phyloP scores from a whole-genome alignment of 2,329 filamentous ascomycete genomes.

The Fusarium virguliforme region DNA sequence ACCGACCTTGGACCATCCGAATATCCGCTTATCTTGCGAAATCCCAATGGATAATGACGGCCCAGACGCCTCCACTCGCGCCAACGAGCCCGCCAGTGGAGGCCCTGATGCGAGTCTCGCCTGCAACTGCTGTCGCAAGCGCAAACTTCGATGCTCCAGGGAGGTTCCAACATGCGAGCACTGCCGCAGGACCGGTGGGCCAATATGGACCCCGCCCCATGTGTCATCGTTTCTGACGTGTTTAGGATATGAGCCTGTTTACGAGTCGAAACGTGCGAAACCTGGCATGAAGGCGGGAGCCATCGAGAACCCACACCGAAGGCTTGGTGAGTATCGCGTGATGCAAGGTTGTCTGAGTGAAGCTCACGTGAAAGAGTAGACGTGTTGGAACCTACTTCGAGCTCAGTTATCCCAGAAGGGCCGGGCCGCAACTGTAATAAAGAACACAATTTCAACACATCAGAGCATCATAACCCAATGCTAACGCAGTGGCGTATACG shows the following conservation, averaged over 20 bases:
- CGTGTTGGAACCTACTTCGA: constrained; percentile 29
- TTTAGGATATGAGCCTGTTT: constrained; percentile 17
- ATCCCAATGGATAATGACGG: constrained; percentile 9
- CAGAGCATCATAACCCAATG: too few species aligned
- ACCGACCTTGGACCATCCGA: neutral
- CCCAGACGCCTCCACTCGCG: constrained; percentile 5
- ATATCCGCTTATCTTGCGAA: neutral
- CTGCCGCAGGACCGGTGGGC: constrained; percentile 20
- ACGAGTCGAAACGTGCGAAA: constrained; percentile 51
- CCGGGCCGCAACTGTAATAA: too few species aligned
- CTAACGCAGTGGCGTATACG: constrained; percentile 23
- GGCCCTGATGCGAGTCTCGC: constrained; percentile 9
- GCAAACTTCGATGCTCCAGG: constrained; percentile 23
- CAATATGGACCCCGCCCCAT: neutral
- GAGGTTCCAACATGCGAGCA: constrained; percentile 16
- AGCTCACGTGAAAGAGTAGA: constrained; percentile 13
- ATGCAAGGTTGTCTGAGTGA: neutral
- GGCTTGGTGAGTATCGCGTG: constrained; percentile 49
- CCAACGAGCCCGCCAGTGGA: neutral
- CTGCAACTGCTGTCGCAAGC: constrained; percentile 20
- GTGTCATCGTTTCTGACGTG: neutral
- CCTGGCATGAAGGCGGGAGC: constrained; percentile 59
- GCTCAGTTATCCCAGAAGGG: neutral
- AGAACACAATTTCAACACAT: too few species aligned
- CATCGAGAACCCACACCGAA: constrained; percentile 56